Evolutionary conservation across 2,329 filamentous ascomycete genomes (phyloP).

Genomic region (Arthrobotrys pseudoclavata): DNA sequence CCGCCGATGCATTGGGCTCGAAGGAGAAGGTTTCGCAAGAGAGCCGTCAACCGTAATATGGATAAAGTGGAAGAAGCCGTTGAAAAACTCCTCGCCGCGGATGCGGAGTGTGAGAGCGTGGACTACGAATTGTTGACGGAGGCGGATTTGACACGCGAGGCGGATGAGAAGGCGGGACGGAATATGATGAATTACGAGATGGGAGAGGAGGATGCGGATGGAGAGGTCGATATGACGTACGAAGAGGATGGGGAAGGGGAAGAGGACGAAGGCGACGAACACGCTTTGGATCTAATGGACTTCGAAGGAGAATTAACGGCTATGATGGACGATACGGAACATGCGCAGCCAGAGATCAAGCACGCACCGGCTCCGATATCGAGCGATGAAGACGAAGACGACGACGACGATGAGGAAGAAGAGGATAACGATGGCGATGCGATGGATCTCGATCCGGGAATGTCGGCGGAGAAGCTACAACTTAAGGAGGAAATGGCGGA

Average conservation of each 20-base stretch:
- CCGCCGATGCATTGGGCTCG: conserved; percentile 74
- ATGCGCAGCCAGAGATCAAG: conserved; percentile 61
- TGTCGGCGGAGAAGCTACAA: conserved; percentile 68
- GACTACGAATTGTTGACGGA: conserved; percentile 67
- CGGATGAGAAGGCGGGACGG: conserved; percentile 60
- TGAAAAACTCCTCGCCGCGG: conserved; percentile 70
- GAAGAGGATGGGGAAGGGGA: conserved; percentile 65
- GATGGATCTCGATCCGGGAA: conserved; percentile 71
- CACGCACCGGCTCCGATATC: conserved; percentile 64
- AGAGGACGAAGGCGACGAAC: conserved; percentile 29
- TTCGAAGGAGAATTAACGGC: conserved; percentile 63
- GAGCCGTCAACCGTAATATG: conserved; percentile 72
- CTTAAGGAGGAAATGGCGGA: conserved; percentile 72
- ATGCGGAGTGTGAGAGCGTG: conserved; percentile 67
- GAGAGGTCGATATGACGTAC: conserved; percentile 65
- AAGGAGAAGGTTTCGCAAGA: conserved; percentile 73
- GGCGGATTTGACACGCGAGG: conserved; percentile 64
- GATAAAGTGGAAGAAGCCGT: conserved; percentile 73
- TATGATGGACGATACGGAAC: conserved; percentile 63
- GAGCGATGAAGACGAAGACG: conserved; percentile 67
- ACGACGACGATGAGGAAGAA: conserved; percentile 67
- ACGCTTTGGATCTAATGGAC: conserved; percentile 63
- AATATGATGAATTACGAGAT: conserved; percentile 66
- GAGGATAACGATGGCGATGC: conserved; percentile 65
- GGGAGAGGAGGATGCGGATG: conserved; percentile 65